phyloP scores from a whole-genome alignment of 2,329 filamentous ascomycete genomes.

The Coniochaeta sp. region DNA sequence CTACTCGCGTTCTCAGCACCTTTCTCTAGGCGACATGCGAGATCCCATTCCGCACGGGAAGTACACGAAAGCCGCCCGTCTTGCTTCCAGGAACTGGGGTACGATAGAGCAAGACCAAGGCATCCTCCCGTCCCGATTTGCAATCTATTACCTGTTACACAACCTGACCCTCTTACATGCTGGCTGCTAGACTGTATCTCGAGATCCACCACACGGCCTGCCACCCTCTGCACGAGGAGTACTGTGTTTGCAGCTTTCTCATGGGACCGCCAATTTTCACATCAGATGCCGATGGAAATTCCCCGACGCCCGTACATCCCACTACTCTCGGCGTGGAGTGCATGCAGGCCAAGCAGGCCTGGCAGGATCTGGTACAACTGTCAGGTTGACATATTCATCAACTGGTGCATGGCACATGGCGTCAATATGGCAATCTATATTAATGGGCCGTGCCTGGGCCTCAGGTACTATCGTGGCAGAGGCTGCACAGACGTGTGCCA shows the following conservation, averaged over 20 bases:
- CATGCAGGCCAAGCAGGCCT: not conserved
- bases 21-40: not conserved
- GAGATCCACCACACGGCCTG: not conserved
- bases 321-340: not conserved
- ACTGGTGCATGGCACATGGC: conserved; percentile 11
- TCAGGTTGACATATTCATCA: conserved; percentile 6
- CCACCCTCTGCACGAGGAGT: not conserved
- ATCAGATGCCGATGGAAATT: not conserved
- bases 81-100: not conserved
- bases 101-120: not conserved
- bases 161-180: not conserved
- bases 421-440: conserved; percentile 13
- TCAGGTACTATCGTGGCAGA: conserved; percentile 4
- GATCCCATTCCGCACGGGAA: not conserved
- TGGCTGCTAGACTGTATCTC: not conserved
- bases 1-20: not conserved
- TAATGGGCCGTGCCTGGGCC: conserved; percentile 6
- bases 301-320: not conserved
- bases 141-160: conserved; percentile 1
- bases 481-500: conserved; percentile 6
- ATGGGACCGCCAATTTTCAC: not conserved
- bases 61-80: not conserved
- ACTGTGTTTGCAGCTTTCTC: not conserved
- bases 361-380: conserved; percentile 3
- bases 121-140: not conserved